These are phyloP conservation scores for Talaromyces sp. DNA, from an alignment of 2,329 filamentous ascomycete genomes.

Conservation along the genomic window DNA sequence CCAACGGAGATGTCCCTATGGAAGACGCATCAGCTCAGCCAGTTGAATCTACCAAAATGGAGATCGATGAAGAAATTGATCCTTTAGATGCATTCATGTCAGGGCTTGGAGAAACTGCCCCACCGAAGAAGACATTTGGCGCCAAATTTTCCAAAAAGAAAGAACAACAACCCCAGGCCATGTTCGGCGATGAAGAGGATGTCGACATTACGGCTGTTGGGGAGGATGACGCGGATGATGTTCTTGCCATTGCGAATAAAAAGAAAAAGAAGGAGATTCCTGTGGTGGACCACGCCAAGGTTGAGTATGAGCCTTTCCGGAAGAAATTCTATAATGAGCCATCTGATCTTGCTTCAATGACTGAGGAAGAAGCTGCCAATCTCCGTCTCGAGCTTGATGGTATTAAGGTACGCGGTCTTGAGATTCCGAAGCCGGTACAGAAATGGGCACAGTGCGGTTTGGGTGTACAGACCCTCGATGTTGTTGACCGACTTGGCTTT, in stretches of 20 bases:
- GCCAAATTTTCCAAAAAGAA: conserved; percentile 50
- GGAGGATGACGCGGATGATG: conserved; percentile 65
- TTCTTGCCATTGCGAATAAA: conserved; percentile 64
- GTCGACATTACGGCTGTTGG: conserved; percentile 63
- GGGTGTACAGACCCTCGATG: conserved; percentile 81
- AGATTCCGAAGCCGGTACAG: conserved; percentile 89
- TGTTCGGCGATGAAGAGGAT: conserved; percentile 86
- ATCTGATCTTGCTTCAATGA: conserved; percentile 78
- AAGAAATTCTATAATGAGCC: conserved; percentile 97
- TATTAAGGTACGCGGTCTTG: conserved; percentile 87
- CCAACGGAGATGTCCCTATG: conserved; percentile 51
- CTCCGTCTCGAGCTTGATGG: conserved; percentile 87
- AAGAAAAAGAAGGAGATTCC: conserved; percentile 97
- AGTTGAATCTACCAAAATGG: conserved; percentile 41
- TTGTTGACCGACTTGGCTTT: conserved; percentile 79
- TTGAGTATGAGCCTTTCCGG: conserved; percentile 81
- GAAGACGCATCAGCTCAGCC: conserved; percentile 44
- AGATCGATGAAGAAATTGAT: conserved; percentile 64
- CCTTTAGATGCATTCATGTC: conserved; percentile 98
- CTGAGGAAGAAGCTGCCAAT: conserved; percentile 78
- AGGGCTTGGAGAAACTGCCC: conserved; percentile 58
- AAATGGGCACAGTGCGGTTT: conserved; percentile 97
- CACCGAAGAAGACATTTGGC: conserved; percentile 43
- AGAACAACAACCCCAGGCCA: conserved; percentile 71
- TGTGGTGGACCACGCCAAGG: conserved; percentile 79